phyloP scores from a whole-genome alignment of 345 rosid species.

The Orychophragmus violaceus region DNA sequence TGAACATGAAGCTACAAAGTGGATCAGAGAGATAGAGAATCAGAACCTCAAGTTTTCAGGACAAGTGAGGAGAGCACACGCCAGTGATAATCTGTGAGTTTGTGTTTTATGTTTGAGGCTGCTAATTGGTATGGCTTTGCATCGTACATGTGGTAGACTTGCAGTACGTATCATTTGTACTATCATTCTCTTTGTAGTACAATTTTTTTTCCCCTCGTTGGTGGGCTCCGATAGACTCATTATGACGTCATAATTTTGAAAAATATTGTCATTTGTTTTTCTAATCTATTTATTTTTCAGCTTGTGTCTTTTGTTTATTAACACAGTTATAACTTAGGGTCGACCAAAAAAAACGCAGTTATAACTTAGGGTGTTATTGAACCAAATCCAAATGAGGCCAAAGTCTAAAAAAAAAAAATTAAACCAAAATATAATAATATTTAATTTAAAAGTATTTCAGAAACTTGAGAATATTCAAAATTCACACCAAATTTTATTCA shows the following conservation, averaged over 20 bases:
- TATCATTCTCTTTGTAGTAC: constrained; percentile 28
- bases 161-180: constrained; percentile 20
- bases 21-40: constrained; percentile 3
- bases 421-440: too few relatives aligned
- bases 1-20: not conserved
- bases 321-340: not conserved
- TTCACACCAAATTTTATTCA: too few relatives aligned
- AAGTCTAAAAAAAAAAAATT: too few relatives aligned
- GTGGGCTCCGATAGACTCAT: not conserved
- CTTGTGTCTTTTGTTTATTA: not conserved
- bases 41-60: constrained; percentile 11
- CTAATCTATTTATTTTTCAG: not conserved
- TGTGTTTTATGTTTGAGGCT: constrained; percentile 3
- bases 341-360: too few relatives aligned
- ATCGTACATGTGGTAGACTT: constrained; percentile 22
- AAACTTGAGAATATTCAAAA: too few relatives aligned
- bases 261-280: not conserved
- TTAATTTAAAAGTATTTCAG: too few relatives aligned
- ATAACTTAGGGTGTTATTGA: too few relatives aligned
- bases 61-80: constrained; percentile 30
- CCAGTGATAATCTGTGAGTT: constrained; percentile 10
- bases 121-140: not conserved
- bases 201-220: not conserved
- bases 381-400: too few relatives aligned
- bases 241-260: constrained; percentile 11